Evolutionary conservation across 2,329 filamentous ascomycete species (phyloP).

Genomic region (Penicillium verrucosum): DNA sequence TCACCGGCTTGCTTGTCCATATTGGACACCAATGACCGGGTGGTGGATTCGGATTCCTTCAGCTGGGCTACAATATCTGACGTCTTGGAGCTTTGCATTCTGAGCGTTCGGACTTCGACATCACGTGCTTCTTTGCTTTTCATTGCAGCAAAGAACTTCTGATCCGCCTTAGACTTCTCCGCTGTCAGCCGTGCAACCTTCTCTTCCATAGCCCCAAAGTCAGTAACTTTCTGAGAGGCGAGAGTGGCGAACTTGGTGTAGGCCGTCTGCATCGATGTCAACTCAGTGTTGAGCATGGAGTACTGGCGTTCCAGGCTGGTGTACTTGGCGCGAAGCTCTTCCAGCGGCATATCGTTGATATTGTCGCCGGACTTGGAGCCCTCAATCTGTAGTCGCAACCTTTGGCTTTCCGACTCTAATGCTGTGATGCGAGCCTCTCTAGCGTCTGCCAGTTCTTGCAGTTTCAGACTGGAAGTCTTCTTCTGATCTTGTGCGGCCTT

Average conservation of each 20-base stretch:
- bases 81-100: slow-evolving; percentile 81
- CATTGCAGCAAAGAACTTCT: slow-evolving; percentile 95
- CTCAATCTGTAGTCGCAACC: slow-evolving; percentile 59
- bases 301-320: slow-evolving; percentile 75
- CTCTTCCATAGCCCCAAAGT: slow-evolving; percentile 73
- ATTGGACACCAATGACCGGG: slow-evolving; percentile 71
- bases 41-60: slow-evolving; percentile 82
- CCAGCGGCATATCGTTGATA: slow-evolving; percentile 59
- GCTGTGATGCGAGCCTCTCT: slow-evolving; percentile 77
- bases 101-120: slow-evolving; percentile 72
- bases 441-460: slow-evolving; percentile 75
- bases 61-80: slow-evolving; percentile 90
- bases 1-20: slow-evolving; percentile 89
- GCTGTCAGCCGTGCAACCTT: slow-evolving; percentile 69
- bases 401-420: slow-evolving; percentile 76
- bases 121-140: slow-evolving; percentile 87
- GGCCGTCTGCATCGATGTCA: slow-evolving; percentile 83
- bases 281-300: slow-evolving; percentile 77
- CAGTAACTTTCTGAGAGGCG: slow-evolving; percentile 81
- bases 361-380: slow-evolving; percentile 45
- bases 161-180: slow-evolving; percentile 94
- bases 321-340: slow-evolving; percentile 72
- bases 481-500: slow-evolving; percentile 78
- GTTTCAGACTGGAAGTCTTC: slow-evolving; percentile 64
- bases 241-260: slow-evolving; percentile 85